Base-by-base conservation (phyloP, 1,139 yeast genomes). In the Protomyces inouyei region DNA sequence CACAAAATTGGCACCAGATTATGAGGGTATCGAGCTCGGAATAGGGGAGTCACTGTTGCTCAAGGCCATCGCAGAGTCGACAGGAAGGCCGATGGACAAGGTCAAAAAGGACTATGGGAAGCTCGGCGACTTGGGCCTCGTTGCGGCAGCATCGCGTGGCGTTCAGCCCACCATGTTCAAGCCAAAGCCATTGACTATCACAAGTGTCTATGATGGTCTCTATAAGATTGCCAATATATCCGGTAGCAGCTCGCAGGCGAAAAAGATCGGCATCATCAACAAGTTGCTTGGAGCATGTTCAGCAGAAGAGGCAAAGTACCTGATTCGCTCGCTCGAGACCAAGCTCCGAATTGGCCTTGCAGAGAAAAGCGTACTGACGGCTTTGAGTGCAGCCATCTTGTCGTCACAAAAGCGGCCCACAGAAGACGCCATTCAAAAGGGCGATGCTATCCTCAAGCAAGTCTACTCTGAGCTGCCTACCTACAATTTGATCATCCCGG, bases 131-230 rank as follows among this genome's bases (percentile, higher is more conserved):
- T 80, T 93, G 68, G 99, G 99, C 0, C 77, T 83, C 35, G 95
- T 93, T 65, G 98, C 99, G 0, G 84, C 86, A 69, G 84, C 84
- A 67, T 88, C 97, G 0, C 80, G 97, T 70, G 81, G 86, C 21
- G 88, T 85, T 43, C 98, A 93, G 72, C 87, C 95, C 1, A 85
- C 96, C 1, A 91, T 93, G 97, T 90, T 92, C 75, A 88, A 88
- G 70, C 97, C 98, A 0, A 83, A 86, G 68, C 85, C 95, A 0
- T 78, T 93, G 70, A 87, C 87, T 16, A 83, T 89, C 2, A 82
- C 83, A 52, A 78, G 79, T 18, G 98, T 95, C 2, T 93, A 91
- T 74, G 80, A 81, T 8, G 86, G 84, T 68, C 79, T 93, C 69
- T 84, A 86, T 55, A 83, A 83, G 60, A 93, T 95, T 69, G 97